Percentiles rank a stretch among this genome's conserved stretches.
Evolutionary conservation across 2,329 filamentous ascomycete species (phyloP).

Genomic region (Trichophyton rubrum): DNA sequence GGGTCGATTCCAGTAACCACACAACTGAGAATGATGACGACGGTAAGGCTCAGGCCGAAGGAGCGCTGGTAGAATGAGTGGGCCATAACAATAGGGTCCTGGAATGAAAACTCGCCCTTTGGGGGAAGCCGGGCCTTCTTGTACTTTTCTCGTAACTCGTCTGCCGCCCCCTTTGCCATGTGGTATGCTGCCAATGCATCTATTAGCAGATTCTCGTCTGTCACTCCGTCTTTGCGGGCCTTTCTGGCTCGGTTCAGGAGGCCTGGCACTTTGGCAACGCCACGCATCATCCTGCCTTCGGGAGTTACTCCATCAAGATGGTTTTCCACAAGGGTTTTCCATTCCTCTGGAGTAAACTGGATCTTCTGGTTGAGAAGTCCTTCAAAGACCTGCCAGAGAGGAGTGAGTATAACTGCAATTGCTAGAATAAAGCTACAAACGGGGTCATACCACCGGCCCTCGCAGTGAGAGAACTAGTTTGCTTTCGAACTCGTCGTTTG

Average conservation of each 20-base stretch:
- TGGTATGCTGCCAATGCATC: conserved; percentile 19
- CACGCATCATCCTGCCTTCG: conserved; percentile 23
- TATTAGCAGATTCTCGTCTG: conserved; percentile 10
- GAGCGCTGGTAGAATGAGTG: conserved; percentile 24
- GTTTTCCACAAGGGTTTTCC: conserved; percentile 23
- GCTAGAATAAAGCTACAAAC: not conserved
- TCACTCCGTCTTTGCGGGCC: conserved; percentile 6
- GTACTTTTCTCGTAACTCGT: conserved; percentile 11
- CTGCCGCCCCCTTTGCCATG: conserved; percentile 15
- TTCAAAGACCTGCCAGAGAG: conserved; percentile 23
- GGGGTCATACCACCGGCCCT: conserved; percentile 23
- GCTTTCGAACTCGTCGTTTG: conserved; percentile 25
- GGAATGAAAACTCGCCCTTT: not conserved
- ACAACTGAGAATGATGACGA: conserved; percentile 24
- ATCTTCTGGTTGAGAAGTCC: conserved; percentile 26
- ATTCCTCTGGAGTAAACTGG: conserved; percentile 22
- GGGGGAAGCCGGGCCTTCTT: not conserved
- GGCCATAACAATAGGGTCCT: conserved; percentile 6
- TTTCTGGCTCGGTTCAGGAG: conserved; percentile 20
- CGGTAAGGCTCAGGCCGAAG: conserved; percentile 22
- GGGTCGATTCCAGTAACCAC: conserved; percentile 21
- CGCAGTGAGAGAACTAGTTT: conserved; percentile 25
- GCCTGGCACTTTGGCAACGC: conserved; percentile 21
- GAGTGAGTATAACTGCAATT: not conserved
- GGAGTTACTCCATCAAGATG: conserved; percentile 19